Percentiles rank a stretch among this genome's conserved stretches.
phyloP scores from a whole-genome alignment of 2,329 filamentous ascomycete genomes.

The Colletotrichum ledebouriae region DNA sequence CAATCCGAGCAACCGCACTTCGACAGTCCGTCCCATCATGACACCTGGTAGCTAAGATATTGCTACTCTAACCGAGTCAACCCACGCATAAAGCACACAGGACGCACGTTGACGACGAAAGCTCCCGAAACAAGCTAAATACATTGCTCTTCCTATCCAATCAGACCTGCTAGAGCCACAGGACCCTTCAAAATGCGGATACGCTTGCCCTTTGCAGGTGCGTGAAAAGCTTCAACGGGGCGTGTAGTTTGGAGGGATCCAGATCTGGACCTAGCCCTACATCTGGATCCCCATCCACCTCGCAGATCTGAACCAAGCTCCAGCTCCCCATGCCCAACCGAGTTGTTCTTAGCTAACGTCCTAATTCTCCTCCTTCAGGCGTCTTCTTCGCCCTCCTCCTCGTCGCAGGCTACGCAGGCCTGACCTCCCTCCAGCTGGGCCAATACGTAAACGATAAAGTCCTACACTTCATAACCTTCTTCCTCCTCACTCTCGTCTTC shows the following conservation, averaged over 20 bases:
- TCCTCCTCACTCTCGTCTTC: conserved; percentile 86
- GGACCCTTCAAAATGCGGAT: conserved; percentile 75
- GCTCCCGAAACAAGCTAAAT: conserved; percentile 19
- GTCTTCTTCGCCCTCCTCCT: conserved; percentile 79
- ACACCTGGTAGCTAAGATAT: conserved; percentile 21
- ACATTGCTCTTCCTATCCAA: conserved; percentile 13
- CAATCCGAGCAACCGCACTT: conserved; percentile 9
- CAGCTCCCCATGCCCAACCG: conserved; percentile 19
- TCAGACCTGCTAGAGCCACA: conserved; percentile 36
- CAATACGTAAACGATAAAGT: conserved; percentile 86
- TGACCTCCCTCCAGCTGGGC: conserved; percentile 73
- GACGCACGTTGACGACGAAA: neutral
- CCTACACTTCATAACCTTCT: conserved; percentile 90
- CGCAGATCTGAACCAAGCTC: conserved; percentile 19
- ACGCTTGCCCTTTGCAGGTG: conserved; percentile 89
- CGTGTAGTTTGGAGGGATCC: conserved; percentile 1
- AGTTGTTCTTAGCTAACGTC: conserved; percentile 37
- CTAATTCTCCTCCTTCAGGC: conserved; percentile 59
- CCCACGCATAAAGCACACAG: conserved; percentile 2
- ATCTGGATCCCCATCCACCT: conserved; percentile 20
- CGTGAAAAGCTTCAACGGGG: conserved; percentile 47
- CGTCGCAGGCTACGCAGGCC: conserved; percentile 82
- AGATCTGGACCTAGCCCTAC: conserved; percentile 19
- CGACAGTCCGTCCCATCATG: conserved; percentile 24
- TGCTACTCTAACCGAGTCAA: conserved; percentile 20